Base-by-base conservation (phyloP, 805 yeast genomes). In the Pichia nanzhaoensis region DNA sequence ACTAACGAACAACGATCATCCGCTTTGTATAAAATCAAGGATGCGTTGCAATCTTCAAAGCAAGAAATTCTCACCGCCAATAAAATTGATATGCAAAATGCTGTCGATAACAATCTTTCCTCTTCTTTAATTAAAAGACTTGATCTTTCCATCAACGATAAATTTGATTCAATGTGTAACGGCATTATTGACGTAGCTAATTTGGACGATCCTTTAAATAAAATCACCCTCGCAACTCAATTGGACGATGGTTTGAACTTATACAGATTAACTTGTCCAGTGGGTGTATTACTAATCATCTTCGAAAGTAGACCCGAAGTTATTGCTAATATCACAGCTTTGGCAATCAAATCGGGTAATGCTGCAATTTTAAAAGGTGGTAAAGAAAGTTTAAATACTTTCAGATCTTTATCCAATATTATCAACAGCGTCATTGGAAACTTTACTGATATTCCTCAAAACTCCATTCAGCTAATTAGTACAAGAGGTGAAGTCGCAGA, bases 271-370 rank as follows among this genome's bases (percentile, higher is more conserved):
- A 83, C 96, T 5, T 85, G 96, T 22, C 99, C 99, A 13, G 89
- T 93, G 5, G 99, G 99, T 17, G 97, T 88, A 0, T 65, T 93
- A 37, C 70, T 93, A 50, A 89, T 93, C 38, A 95, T 93, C 45
- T 93, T 93, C 63, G 99, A 93, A 66, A 80, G 95, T 27, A 77
- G 99, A 58, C 99, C 99, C 33, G 99, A 93, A 63, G 99, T 93
- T 10, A 93, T 93, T 69, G 99, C 99, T 44, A 95, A 93, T 61
- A 93, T 93, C 58, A 84, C 96, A 13, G 93, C 99, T 0, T 72
- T 93, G 56, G 96, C 98, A 17, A 82, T 93, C 61, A 93, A 95
- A 64, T 88, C 96, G 2, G 98, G 97, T 39, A 93, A 93, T 61
- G 85, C 97, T 8, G 99, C 97, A 41, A 93, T 93, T 46, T 73